Evolutionary conservation across 1,284 basidiomycete species (phyloP).

Genomic region (Ceratobasidium sp.): DNA sequence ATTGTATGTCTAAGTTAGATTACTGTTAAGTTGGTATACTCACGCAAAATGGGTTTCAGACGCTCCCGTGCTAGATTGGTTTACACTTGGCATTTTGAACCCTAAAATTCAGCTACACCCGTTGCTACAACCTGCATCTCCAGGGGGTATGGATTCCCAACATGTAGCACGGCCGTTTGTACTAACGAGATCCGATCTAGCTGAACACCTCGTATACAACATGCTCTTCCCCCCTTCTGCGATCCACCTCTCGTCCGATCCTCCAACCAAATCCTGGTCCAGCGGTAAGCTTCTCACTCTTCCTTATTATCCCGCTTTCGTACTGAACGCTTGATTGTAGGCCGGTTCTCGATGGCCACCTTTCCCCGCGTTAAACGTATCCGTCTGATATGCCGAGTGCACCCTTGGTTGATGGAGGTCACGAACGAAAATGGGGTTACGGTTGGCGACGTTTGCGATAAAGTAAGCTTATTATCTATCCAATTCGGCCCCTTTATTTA

Average conservation of each 20-base stretch:
- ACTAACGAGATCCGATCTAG: neutral
- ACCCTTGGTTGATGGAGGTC: conserved; percentile 42
- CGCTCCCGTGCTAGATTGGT: conserved; percentile 40
- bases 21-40: neutral
- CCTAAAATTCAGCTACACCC: conserved; percentile 40
- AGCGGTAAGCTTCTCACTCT: conserved; percentile 31
- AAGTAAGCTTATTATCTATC: conserved; percentile 4
- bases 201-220: conserved; percentile 38
- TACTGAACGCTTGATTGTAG: neutral
- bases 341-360: conserved; percentile 38
- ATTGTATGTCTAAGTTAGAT: conserved; percentile 1
- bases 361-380: conserved; percentile 41
- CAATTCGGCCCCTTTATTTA: conserved; percentile 20
- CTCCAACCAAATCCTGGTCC: conserved; percentile 41
- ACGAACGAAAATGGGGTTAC: conserved; percentile 38
- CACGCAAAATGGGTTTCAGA: conserved; percentile 36
- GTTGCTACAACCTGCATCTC: conserved; percentile 34
- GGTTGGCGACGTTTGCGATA: conserved; percentile 39
- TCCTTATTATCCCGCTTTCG: neutral
- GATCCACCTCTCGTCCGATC: conserved; percentile 41
- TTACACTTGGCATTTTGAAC: conserved; percentile 39
- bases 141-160: conserved; percentile 21
- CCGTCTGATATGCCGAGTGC: conserved; percentile 38
- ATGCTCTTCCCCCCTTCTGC: conserved; percentile 41
- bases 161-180: too few relatives aligned